These are phyloP conservation scores for Lachancea sp. DNA, from an alignment of 805 yeast genomes.

Conservation along the genomic window DNA sequence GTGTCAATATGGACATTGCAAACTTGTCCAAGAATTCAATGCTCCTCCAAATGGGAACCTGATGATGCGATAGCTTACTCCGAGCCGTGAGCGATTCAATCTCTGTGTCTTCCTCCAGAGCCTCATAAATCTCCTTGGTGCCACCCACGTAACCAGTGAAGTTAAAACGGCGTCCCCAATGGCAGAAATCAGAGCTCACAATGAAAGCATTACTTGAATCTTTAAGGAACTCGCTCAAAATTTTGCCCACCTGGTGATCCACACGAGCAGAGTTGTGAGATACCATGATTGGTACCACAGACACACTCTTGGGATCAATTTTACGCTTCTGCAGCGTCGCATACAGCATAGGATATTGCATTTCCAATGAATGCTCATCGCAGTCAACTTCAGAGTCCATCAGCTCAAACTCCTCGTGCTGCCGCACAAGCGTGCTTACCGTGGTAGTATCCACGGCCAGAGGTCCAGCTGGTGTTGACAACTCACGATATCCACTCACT, in stretches of 20 bases:
- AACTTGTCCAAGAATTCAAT: constrained; percentile 65
- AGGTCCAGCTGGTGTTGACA: constrained; percentile 81
- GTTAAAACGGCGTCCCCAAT: constrained; percentile 75
- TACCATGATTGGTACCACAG: constrained; percentile 73
- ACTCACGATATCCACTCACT: constrained; percentile 44
- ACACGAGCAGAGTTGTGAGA: constrained; percentile 49
- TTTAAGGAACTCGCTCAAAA: constrained; percentile 51
- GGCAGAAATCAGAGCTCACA: constrained; percentile 89
- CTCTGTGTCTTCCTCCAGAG: constrained; percentile 32
- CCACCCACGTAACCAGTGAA: constrained; percentile 45
- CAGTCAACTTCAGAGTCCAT: constrained; percentile 63
- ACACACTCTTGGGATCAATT: constrained; percentile 33
- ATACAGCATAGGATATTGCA: constrained; percentile 70
- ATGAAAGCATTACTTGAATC: constrained; percentile 56
- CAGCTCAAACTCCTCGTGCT: constrained; percentile 37
- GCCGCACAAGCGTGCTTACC: constrained; percentile 21
- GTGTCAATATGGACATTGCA: constrained; percentile 52
- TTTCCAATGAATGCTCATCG: constrained; percentile 88
- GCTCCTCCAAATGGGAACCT: constrained; percentile 55
- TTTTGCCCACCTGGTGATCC: constrained; percentile 40
- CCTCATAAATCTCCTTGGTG: constrained; percentile 21
- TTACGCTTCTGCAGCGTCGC: constrained; percentile 48
- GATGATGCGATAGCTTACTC: constrained; percentile 24
- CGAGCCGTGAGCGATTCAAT: constrained; percentile 26
- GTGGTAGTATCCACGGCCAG: constrained; percentile 56